phyloP scores from a whole-genome alignment of 352 stramenopile species.

The Phytophthora fragariaefolia region DNA sequence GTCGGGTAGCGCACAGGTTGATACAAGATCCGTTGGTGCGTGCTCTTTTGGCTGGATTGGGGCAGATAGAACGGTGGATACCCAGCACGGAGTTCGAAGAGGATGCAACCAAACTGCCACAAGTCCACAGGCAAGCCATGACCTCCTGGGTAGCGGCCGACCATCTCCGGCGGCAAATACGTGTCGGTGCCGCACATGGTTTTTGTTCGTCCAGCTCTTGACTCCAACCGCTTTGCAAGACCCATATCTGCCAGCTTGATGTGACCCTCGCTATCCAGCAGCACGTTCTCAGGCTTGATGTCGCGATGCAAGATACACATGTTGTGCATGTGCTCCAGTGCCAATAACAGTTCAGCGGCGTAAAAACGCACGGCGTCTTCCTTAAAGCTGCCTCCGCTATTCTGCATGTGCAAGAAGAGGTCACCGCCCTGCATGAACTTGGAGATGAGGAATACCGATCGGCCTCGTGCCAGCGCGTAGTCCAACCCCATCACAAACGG shows the following conservation, averaged over 20 bases:
- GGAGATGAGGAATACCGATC: constrained; percentile 97
- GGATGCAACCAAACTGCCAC: constrained; percentile 94
- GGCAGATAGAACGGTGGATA: constrained; percentile 93
- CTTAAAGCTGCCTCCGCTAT: constrained; percentile 79
- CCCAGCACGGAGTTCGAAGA: constrained; percentile 94
- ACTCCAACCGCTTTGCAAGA: constrained; percentile 88
- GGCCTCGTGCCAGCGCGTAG: constrained; percentile 94
- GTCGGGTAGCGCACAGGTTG: constrained; percentile 87
- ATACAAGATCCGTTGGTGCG: constrained; percentile 92
- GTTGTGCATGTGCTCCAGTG: constrained; percentile 90
- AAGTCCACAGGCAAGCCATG: constrained; percentile 93
- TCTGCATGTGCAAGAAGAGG: constrained; percentile 92
- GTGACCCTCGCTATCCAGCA: constrained; percentile 88
- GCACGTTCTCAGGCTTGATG: constrained; percentile 94
- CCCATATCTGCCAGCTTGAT: constrained; percentile 94
- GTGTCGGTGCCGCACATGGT: constrained; percentile 92
- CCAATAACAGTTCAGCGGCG: constrained; percentile 79
- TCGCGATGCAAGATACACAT: constrained; percentile 95
- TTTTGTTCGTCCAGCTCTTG: constrained; percentile 74
- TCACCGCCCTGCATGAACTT: constrained; percentile 99
- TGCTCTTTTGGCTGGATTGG: constrained; percentile 89
- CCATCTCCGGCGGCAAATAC: constrained; percentile 92
- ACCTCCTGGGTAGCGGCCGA: constrained; percentile 68
- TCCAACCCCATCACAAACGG: constrained; percentile 98
- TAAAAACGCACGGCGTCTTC: constrained; percentile 88